Evolutionary conservation across 2,329 filamentous ascomycete species (phyloP), one percentile per base, ranked within the genome.

Genomic region (Coleophoma crateriformis): DNA sequence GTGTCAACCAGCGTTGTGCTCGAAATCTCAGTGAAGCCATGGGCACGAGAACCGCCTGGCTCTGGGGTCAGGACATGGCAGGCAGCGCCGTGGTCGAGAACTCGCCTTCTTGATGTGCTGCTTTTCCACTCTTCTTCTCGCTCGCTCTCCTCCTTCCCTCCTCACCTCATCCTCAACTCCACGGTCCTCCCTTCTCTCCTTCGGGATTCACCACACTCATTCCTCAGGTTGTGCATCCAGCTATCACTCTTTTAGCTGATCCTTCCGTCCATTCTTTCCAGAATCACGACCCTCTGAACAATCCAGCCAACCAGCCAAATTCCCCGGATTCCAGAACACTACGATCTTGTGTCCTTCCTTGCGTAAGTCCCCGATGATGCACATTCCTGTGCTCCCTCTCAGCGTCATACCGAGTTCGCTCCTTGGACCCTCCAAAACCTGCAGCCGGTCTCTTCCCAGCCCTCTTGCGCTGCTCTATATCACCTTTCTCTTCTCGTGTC

Each of bases 171-270:
- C 45, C 14, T 46, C 32, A 13, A 13, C 38, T 50, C 48, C 53
- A 54, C 53, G 50, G 55, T 50, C 48, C 39, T 35, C 50, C 46
- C 49, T 54, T 59, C 57, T 56, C 61, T 64, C 62, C 58, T 63
- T 63, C 60, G 61, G 61, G 63, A 64, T 51, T 27, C 48, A 39
- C 45, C 51, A 64, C 63, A 50, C 57, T 65, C 61, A 47, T 67
- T 65, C 55, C 59, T 58, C 58, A 61, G 58, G 66, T 58, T 62
- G 64, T 63, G 67, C 65, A 65, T 66, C 61, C 66, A 63, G 67
- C 68, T 71, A 38, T 71, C 69, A 71, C 64, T 72, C 69, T 65
- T 67, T 17, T 57, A 70, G 67, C 65, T 65, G 63, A 60, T 60
- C 62, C 35, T 44, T 51, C 66, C 66, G 65, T 71, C 66, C 69